Evolutionary conservation across 2,329 filamentous ascomycete species (phyloP), one percentile per base, ranked within the genome.

Genomic region (Colletotrichum magnum): DNA sequence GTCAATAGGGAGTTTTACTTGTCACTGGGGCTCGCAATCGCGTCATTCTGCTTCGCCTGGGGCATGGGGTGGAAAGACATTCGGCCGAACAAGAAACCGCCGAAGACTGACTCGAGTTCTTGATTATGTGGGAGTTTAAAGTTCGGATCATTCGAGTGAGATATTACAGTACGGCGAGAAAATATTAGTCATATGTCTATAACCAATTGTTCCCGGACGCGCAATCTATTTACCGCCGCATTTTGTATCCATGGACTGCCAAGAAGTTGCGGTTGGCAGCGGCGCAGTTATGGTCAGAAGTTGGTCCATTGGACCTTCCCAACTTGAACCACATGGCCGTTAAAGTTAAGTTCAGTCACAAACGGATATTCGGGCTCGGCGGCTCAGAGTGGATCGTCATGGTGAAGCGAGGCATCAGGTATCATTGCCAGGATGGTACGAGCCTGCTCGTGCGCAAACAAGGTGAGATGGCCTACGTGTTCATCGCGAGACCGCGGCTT

Each of bases 11-110:
- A 75, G 0, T 79, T 79, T 58, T 75, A 75, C 50, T 69, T 74
- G 21, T 76, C 78, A 12, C 74, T 79, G 1, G 80, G 76, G 0
- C 64, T 79, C 15, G 74, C 77, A 4, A 74, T 72, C 32, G 72
- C 61, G 6, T 73, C 75, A 62, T 79, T 85, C 21, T 36, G 82
- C 2, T 76, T 79, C 6, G 75, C 78, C 1, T 83, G 80, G 72
- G 84, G 83, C 0, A 78, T 87, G 72, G 85, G 85, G 1, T 85
- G 82, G 79, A 80, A 79, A 21, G 81, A 83, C 69, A 77, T 86
- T 36, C 80, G 83, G 48, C 80, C 82, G 71, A 79, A 78, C 67
- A 64, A 72, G 32, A 50, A 48, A 18, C 24, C 47, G 16, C 21
- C 28, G 36, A 73, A 28, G 43, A 73, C 18, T 58, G 68, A 67